A percentile compares a stretch with the other conserved stretches of the same genome.
phyloP scores from a whole-genome alignment of 2,329 filamentous ascomycete species.

The Beauveria pseudobassiana region DNA sequence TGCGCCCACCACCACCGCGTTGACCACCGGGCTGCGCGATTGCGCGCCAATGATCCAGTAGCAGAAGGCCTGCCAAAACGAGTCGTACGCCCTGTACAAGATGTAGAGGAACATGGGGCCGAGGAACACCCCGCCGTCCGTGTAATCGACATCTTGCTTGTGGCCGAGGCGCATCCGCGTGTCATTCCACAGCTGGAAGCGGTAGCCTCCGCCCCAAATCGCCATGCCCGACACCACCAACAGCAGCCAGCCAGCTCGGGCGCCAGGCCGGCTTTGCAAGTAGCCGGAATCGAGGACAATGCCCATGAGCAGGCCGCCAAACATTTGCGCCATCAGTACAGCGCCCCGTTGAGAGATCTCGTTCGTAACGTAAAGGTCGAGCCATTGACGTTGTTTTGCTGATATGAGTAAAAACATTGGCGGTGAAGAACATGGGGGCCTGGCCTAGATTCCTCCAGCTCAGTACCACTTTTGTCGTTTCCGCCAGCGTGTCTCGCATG shows the following conservation, averaged over 20 bases:
- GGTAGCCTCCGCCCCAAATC: conserved; percentile 55
- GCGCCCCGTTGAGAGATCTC: conserved; percentile 65
- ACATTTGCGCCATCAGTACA: conserved; percentile 77
- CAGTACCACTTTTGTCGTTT: conserved; percentile 58
- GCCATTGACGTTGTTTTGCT: conserved; percentile 70
- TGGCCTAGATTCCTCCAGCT: conserved; percentile 59
- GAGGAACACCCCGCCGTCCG: conserved; percentile 43
- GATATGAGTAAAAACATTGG: conserved; percentile 67
- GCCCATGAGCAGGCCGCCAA: conserved; percentile 68
- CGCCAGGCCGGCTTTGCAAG: conserved; percentile 53
- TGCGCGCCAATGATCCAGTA: conserved; percentile 61
- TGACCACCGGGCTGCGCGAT: conserved; percentile 63
- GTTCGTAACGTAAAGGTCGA: conserved; percentile 68
- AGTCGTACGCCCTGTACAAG: conserved; percentile 85
- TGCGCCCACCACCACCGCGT: conserved; percentile 85
- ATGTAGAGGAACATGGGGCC: conserved; percentile 85
- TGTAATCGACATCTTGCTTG: conserved; percentile 1
- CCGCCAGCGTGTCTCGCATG: conserved; percentile 48
- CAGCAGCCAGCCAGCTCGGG: conserved; percentile 30
- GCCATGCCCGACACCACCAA: conserved; percentile 41
- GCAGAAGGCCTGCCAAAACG: conserved; percentile 79
- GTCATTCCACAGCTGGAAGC: conserved; percentile 53
- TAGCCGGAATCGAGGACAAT: conserved; percentile 56
- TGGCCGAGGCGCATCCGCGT: conserved; percentile 23
- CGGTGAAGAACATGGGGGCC: conserved; percentile 75